Conservation (phyloP, 495 filamentous ascomycete genomes). For the Annulohypoxylon nitens region DNA sequence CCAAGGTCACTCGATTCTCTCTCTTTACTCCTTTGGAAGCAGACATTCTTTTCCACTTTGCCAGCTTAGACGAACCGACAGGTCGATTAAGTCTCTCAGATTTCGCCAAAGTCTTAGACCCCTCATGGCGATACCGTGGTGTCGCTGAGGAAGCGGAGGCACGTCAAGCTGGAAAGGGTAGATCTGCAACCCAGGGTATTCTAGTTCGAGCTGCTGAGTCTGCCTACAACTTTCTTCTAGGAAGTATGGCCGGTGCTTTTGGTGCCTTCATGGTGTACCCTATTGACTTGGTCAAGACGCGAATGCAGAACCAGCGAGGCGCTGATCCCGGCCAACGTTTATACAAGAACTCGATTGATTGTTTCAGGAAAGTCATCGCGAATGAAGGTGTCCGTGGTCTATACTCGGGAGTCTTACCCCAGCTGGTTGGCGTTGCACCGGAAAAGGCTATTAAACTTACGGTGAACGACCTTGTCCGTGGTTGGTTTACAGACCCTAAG, state of each 20-base stretch:
- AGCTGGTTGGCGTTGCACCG: constrained; percentile 95
- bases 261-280: constrained; percentile 99
- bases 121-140: constrained; percentile 82
- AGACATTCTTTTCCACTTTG: constrained; percentile 98
- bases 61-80: constrained; percentile 87
- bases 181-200: constrained; percentile 59
- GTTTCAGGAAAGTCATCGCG: constrained; percentile 87
- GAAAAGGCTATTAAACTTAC: constrained; percentile 99
- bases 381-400: constrained; percentile 92
- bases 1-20: constrained; percentile 89
- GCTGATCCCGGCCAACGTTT: constrained; percentile 83
- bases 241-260: constrained; percentile 92
- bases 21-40: constrained; percentile 99
- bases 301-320: constrained; percentile 96
- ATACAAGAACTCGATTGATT: constrained; percentile 97
- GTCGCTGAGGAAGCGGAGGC: constrained; percentile 54
- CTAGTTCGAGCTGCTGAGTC: constrained; percentile 78
- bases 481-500: constrained; percentile 79
- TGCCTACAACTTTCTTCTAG: constrained; percentile 88
- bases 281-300: constrained; percentile 97
- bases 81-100: constrained; percentile 85
- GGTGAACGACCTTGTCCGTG: constrained; percentile 92
- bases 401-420: constrained; percentile 94
- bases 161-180: constrained; percentile 51
- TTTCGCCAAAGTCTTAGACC: constrained; percentile 94